Percentiles rank a stretch among this genome's conserved stretches.
Evolutionary conservation across 257 asterid genomes (phyloP).

Genomic region (Linderniella brevidens): DNA sequence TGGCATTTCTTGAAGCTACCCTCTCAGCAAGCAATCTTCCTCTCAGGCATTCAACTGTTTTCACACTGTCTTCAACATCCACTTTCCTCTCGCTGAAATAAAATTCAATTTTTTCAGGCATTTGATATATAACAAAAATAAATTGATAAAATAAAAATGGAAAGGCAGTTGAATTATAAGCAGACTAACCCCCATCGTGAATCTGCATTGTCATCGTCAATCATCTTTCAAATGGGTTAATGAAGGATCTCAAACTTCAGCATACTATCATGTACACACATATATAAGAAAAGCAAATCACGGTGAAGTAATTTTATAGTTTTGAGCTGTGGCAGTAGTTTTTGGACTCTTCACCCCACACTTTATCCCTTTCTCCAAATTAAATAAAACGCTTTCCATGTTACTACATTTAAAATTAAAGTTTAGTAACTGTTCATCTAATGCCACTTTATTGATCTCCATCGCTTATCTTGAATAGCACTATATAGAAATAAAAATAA

Average conservation of each 20-base stretch:
- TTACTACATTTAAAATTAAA: too few relatives aligned
- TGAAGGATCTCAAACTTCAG: background rate
- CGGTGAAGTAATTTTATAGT: too few relatives aligned
- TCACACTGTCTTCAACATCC: constrained; percentile 42
- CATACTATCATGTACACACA: too few relatives aligned
- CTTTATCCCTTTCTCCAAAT: too few relatives aligned
- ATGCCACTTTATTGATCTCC: too few relatives aligned
- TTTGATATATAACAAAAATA: background rate
- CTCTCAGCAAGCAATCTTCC: constrained; percentile 88
- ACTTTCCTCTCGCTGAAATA: constrained; percentile 17
- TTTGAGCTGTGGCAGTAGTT: too few relatives aligned
- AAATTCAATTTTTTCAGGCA: background rate
- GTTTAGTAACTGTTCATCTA: too few relatives aligned
- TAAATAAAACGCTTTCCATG: too few relatives aligned
- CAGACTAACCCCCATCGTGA: background rate
- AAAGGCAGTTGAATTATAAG: background rate
- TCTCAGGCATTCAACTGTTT: constrained; percentile 65
- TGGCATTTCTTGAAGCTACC: constrained; percentile 56
- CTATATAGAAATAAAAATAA: too few relatives aligned
- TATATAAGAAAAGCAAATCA: too few relatives aligned
- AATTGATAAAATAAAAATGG: background rate
- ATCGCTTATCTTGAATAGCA: too few relatives aligned
- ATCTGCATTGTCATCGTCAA: background rate
- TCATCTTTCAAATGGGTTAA: background rate
- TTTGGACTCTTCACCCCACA: too few relatives aligned